These are phyloP conservation scores for Paxillus rubicundulus DNA, from an alignment of 768 basidiomycete species.

Conservation along the genomic window DNA sequence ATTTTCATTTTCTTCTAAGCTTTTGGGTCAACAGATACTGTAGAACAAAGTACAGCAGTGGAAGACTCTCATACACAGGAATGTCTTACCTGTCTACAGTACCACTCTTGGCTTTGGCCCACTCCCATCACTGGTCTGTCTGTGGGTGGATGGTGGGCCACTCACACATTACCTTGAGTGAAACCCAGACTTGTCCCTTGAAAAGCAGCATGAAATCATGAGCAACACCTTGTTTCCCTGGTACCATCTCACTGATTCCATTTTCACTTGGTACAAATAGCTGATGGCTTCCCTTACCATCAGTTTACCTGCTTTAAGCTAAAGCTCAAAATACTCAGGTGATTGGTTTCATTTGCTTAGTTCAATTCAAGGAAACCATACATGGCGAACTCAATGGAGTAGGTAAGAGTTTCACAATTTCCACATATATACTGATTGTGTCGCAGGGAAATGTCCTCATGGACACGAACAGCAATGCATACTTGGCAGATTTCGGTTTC, in stretches of 20 bases:
- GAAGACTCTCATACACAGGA: conserved; percentile 26
- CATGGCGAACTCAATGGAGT: conserved; percentile 49
- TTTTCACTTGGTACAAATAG: conserved; percentile 1
- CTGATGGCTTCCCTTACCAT: conserved; percentile 21
- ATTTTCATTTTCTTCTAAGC: background rate
- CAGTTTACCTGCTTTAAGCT: background rate
- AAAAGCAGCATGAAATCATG: conserved; percentile 14
- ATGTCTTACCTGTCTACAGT: conserved; percentile 29
- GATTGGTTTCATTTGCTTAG: background rate
- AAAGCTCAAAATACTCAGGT: too few species aligned
- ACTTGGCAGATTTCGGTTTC: conserved; percentile 38
- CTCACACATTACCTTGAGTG: conserved; percentile 22
- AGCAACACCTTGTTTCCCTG: background rate
- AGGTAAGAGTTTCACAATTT: background rate
- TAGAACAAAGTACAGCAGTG: conserved; percentile 20
- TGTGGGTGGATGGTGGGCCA: conserved; percentile 32
- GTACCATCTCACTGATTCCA: background rate
- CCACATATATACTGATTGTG: background rate
- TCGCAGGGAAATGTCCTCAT: conserved; percentile 37
- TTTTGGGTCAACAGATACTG: conserved; percentile 7
- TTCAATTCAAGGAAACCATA: conserved; percentile 29
- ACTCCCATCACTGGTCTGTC: conserved; percentile 33
- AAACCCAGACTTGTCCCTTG: conserved; percentile 5
- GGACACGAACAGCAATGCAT: conserved; percentile 28
- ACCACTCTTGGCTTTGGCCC: conserved; percentile 29